Evolutionary conservation across 2,329 filamentous ascomycete species (phyloP).

Genomic region (Claviceps arundinis): DNA sequence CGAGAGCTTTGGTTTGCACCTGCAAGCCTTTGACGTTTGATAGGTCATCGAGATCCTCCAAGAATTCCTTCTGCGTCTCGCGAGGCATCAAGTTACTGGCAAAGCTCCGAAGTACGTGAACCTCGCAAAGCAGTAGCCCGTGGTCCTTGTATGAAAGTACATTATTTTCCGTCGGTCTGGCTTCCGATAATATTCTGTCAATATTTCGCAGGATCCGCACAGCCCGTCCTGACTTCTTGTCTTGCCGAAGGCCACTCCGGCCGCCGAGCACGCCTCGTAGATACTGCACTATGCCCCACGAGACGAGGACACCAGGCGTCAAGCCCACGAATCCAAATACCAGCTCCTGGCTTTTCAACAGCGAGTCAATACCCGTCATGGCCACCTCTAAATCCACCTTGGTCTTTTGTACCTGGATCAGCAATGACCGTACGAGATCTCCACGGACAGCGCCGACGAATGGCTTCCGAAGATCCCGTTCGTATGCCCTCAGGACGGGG

Average conservation of each 20-base stretch:
- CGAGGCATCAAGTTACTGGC: slow-evolving; percentile 49
- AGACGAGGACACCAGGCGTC: slow-evolving; percentile 84
- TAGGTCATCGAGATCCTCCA: slow-evolving; percentile 77
- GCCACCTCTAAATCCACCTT: slow-evolving; percentile 97
- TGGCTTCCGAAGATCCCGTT: slow-evolving; percentile 72
- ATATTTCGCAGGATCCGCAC: slow-evolving; percentile 75
- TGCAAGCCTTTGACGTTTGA: slow-evolving; percentile 70
- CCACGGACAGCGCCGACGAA: slow-evolving; percentile 73
- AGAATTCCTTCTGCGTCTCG: slow-evolving; percentile 68
- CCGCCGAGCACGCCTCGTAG: slow-evolving; percentile 55
- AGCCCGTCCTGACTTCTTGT: slow-evolving; percentile 54
- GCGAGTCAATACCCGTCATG: slow-evolving; percentile 85
- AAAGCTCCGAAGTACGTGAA: slow-evolving; percentile 65
- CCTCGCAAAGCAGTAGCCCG: slow-evolving; percentile 78
- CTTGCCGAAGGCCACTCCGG: slow-evolving; percentile 52
- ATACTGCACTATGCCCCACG: slow-evolving; percentile 61
- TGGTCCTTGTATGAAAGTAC: slow-evolving; percentile 86
- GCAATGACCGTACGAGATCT: slow-evolving; percentile 74
- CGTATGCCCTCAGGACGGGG: slow-evolving; percentile 79
- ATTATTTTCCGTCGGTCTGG: slow-evolving; percentile 55
- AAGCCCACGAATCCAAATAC: slow-evolving; percentile 96
- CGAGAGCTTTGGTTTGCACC: slow-evolving; percentile 64
- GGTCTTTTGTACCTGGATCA: slow-evolving; percentile 97
- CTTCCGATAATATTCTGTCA: slow-evolving; percentile 62
- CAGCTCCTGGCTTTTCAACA: slow-evolving; percentile 90